These are phyloP conservation scores for Globisporangium paroecandrum DNA, from an alignment of 352 stramenopile genomes.

Conservation along the genomic window DNA sequence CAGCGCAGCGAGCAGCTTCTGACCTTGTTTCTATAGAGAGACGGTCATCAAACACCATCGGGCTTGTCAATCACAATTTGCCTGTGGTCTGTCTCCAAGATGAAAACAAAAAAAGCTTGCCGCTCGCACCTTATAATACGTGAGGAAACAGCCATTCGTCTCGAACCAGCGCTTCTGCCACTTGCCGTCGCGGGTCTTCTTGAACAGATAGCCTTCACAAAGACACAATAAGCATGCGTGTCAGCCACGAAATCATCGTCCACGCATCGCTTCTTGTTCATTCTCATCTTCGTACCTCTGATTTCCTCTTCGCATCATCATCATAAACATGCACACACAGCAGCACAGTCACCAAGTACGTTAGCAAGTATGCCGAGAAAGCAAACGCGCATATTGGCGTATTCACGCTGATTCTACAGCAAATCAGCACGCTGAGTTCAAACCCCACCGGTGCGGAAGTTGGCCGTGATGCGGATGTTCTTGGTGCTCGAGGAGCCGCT, in stretches of 20 bases:
- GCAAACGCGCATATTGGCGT: not conserved
- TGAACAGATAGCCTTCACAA: conserved; percentile 88
- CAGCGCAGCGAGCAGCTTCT: conserved; percentile 92
- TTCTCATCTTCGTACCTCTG: conserved; percentile 29
- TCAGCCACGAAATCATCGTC: no score
- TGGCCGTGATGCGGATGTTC: conserved; percentile 40
- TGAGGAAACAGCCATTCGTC: conserved; percentile 97
- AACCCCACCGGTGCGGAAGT: conserved; percentile 58
- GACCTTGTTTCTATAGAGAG: conserved; percentile 75
- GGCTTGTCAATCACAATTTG: not conserved
- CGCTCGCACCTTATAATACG: conserved; percentile 96
- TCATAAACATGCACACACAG: not conserved
- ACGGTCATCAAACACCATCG: not conserved
- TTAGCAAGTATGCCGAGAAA: not conserved
- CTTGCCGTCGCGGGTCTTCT: conserved; percentile 92
- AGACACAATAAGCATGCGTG: not conserved
- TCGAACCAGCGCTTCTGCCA: conserved; percentile 99
- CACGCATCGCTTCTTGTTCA: not conserved
- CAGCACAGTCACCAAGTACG: not conserved
- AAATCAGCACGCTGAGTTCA: not conserved
- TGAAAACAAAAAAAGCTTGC: not conserved
- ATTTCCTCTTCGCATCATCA: conserved; percentile 40
- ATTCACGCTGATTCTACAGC: not conserved
- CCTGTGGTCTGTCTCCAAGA: not conserved
- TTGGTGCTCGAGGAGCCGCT: conserved; percentile 14